Evolutionary conservation across 2,329 filamentous ascomycete genomes (phyloP), one percentile per base, ranked within the genome.

Genomic region (Karstenula rhodostoma): DNA sequence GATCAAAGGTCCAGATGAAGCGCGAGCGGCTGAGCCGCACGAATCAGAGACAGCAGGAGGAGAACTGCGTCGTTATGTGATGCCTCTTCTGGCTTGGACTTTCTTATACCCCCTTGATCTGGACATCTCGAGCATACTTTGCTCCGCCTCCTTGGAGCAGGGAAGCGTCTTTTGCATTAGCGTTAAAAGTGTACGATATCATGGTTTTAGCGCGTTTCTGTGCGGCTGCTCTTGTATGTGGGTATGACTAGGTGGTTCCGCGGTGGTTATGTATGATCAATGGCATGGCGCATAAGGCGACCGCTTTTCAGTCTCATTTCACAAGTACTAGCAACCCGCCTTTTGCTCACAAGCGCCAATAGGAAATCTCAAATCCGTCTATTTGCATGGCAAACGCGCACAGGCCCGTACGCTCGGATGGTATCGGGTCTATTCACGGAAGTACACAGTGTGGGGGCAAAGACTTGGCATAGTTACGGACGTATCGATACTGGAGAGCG

Each of bases 31-130:
- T 97, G 62, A 94, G 91, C 9, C 86, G 94, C 59, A 94, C 90
- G 67, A 91, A 93, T 57, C 90, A 90, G 72, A 91, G 89, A 76
- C 90, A 94, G 75, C 92, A 94, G 72, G 93, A 97, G 67, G 93
- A 92, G 54, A 93, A 97, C 65, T 98, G 94, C 78, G 81, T 85
- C 56, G 83, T 96, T 53, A 96, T 96, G 93, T 96, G 64, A 53
- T 53, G n/a, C 40, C 19, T 13, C 19, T 44, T 23, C 12, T 13
- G 19, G 42, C 42, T 13, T 5, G 42, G 19, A 19, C 42, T 22
- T 22, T 23, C 17, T 47, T 43, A 27, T 53, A 29, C 35, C 35
- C 35, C 9, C 27, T 49, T 7, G 27, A 10, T 32, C 12, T 29
- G 17, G 23, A 23, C 1, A 29, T 48, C 17, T 19, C 4, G 25